phyloP scores from a whole-genome alignment of 2,329 filamentous ascomycete genomes.

The Sarocladium oryzae region DNA sequence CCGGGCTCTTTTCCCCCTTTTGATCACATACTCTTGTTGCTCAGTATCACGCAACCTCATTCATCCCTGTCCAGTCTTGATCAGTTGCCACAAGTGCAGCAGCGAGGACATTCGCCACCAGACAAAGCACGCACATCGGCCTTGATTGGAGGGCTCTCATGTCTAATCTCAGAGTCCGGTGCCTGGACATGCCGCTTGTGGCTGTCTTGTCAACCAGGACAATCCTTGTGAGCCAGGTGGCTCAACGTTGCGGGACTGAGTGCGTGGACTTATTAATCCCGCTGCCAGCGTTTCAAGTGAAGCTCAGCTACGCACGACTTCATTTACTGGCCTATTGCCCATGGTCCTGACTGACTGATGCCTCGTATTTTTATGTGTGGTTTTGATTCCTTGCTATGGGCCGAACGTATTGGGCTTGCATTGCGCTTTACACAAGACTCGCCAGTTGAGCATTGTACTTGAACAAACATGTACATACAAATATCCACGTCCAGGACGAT shows the following conservation, averaged over 20 bases:
- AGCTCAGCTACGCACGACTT: not conserved
- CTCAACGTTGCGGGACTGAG: not conserved
- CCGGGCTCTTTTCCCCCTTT: too few species aligned
- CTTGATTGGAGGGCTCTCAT: not conserved
- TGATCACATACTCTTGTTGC: too few species aligned
- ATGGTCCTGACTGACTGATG: too few species aligned
- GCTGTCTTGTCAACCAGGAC: not conserved
- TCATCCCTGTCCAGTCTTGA: too few species aligned
- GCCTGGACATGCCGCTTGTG: not conserved
- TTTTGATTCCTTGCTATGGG: too few species aligned
- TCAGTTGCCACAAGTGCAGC: not conserved
- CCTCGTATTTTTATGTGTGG: too few species aligned
- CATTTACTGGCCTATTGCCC: not conserved
- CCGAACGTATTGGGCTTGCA: too few species aligned
- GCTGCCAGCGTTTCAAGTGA: slow-evolving; percentile 8
- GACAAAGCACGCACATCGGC: not conserved
- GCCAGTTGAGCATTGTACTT: too few species aligned
- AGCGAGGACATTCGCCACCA: not conserved
- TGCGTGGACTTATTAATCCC: not conserved
- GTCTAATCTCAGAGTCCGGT: not conserved
- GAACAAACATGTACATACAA: too few species aligned
- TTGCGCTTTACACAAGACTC: too few species aligned
- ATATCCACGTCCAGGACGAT: too few species aligned
- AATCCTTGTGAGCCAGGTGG: slow-evolving; percentile 8
- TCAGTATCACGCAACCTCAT: too few species aligned